Conservation (phyloP, 1,284 basidiomycete genomes). For the Stygiomarasmius scandens region DNA sequence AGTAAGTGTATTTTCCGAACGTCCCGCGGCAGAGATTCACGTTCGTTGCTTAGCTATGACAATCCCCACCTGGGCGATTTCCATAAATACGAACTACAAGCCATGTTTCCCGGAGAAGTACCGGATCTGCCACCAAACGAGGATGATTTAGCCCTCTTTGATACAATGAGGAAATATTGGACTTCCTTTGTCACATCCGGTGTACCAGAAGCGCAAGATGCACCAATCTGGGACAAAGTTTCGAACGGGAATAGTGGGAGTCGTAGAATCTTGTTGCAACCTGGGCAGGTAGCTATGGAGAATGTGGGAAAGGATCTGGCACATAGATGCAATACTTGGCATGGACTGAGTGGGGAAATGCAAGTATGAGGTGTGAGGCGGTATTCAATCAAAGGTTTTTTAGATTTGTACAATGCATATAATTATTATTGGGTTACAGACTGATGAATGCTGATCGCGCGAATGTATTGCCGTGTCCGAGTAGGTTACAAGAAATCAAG, state of each 20-base stretch:
- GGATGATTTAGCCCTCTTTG: constrained; percentile 13
- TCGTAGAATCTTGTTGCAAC: constrained; percentile 11
- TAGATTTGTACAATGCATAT: too few species aligned
- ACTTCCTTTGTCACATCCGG: constrained; percentile 13
- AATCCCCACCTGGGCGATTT: constrained; percentile 11
- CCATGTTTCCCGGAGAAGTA: constrained; percentile 3
- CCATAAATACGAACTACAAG: constrained; percentile 12
- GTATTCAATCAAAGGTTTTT: too few species aligned
- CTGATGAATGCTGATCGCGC: too few species aligned
- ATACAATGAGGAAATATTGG: constrained; percentile 15
- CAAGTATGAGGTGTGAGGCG: background rate
- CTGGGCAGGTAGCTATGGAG: constrained; percentile 12
- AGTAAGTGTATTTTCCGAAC: constrained; percentile 3
- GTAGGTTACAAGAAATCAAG: too few species aligned
- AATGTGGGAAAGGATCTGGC: constrained; percentile 7
- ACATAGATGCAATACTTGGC: constrained; percentile 16
- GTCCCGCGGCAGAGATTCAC: too few species aligned
- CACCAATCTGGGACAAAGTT: constrained; percentile 17
- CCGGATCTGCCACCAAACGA: constrained; percentile 13
- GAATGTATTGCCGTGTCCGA: too few species aligned
- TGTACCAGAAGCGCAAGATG: background rate
- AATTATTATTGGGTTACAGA: too few species aligned
- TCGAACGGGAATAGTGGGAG: constrained; percentile 5
- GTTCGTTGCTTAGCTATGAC: constrained; percentile 12
- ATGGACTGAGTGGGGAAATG: constrained; percentile 1